A percentile compares a stretch with the other conserved stretches of the same genome.
Conservation (phyloP, 2,329 filamentous ascomycete species). For the Colletotrichum somersetense region DNA sequence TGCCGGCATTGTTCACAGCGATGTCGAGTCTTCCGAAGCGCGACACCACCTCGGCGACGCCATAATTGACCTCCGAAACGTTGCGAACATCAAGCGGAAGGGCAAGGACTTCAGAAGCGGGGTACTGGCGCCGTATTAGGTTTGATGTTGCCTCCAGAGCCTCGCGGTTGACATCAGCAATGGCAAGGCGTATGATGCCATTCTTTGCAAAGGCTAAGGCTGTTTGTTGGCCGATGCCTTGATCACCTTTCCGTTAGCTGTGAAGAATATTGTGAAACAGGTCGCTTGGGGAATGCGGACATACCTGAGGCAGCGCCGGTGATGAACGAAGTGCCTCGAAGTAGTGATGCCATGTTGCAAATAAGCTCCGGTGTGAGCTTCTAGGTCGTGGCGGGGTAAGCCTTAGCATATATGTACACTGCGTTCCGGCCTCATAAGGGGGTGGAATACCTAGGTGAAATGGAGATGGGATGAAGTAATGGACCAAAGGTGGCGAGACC, state of each 20-base stretch:
- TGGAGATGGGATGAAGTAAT: neutral
- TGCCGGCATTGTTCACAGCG: constrained; percentile 68
- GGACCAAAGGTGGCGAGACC: neutral
- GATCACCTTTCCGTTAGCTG: constrained; percentile 41
- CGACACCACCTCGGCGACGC: constrained; percentile 55
- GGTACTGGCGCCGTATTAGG: constrained; percentile 53
- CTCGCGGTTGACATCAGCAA: constrained; percentile 59
- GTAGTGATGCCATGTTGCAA: constrained; percentile 52
- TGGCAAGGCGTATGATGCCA: constrained; percentile 60
- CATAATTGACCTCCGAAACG: constrained; percentile 56
- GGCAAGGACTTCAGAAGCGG: constrained; percentile 55
- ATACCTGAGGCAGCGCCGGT: constrained; percentile 62
- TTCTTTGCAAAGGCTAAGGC: constrained; percentile 61
- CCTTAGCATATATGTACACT: neutral
- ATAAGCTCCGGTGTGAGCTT: too few species aligned
- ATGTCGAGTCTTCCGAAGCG: constrained; percentile 67
- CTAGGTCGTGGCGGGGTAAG: neutral
- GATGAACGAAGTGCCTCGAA: constrained; percentile 62
- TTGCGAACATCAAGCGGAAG: constrained; percentile 61
- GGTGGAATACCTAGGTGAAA: neutral
- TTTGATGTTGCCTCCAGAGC: constrained; percentile 49
- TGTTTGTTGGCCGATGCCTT: constrained; percentile 63
- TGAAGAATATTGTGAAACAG: neutral
- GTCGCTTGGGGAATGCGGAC: constrained; percentile 36
- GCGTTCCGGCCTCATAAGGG: neutral